phyloP scores from a whole-genome alignment of 345 rosid species.

The Salix suchowensis region DNA sequence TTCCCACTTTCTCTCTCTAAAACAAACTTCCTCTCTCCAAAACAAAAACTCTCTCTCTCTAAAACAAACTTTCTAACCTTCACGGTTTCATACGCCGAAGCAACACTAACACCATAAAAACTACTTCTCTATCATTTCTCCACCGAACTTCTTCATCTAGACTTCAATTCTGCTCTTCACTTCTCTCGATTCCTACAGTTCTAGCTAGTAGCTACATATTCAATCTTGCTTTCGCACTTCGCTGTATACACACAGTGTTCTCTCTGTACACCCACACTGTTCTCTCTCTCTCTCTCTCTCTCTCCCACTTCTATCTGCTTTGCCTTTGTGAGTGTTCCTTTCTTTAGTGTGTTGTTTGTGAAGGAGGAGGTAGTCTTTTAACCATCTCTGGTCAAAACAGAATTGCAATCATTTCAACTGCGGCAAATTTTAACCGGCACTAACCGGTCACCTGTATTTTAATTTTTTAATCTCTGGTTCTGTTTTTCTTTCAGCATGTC shows the following conservation, averaged over 20 bases:
- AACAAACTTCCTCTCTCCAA: background rate
- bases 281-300: background rate
- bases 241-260: slow-evolving; percentile 15
- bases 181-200: slow-evolving; percentile 7
- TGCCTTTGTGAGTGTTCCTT: slow-evolving; percentile 4
- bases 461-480: no score
- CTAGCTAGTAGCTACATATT: background rate
- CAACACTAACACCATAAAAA: slow-evolving; percentile 4
- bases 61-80: background rate
- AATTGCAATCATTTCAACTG: slow-evolving; percentile 61
- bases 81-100: background rate
- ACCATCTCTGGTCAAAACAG: slow-evolving; percentile 62
- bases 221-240: background rate
- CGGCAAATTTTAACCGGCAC: slow-evolving; percentile 69
- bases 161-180: slow-evolving; percentile 5
- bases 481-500: no score
- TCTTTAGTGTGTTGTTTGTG: background rate
- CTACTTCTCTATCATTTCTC: background rate
- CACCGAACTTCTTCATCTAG: background rate
- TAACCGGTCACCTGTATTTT: slow-evolving; percentile 34
- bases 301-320: background rate
- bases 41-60: background rate
- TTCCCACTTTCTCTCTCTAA: background rate
- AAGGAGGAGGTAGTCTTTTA: slow-evolving; percentile 35
- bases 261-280: slow-evolving; percentile 5